Evolutionary conservation across 768 basidiomycete genomes (phyloP).

Genomic region (Heimioporus sp.): DNA sequence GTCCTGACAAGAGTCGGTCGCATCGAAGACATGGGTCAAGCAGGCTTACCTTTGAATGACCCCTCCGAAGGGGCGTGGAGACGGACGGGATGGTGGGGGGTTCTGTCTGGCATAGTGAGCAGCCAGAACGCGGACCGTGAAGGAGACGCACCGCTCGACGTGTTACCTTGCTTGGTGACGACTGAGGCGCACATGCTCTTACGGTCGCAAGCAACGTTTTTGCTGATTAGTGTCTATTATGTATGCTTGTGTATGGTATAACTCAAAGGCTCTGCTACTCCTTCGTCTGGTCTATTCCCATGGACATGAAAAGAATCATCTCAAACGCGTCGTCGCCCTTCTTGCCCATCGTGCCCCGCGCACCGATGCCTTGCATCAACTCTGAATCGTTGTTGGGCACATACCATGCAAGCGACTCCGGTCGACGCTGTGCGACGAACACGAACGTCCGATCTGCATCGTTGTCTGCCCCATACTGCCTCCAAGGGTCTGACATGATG

Average conservation of each 20-base stretch:
- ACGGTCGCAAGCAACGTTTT: too few species aligned
- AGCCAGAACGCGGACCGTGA: too few species aligned
- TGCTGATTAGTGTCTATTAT: too few species aligned
- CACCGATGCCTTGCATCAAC: slow-evolving; percentile 23
- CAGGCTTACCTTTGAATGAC: slow-evolving; percentile 16
- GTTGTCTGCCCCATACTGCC: slow-evolving; percentile 42
- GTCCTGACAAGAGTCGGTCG: slow-evolving; percentile 10
- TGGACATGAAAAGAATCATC: slow-evolving; percentile 48
- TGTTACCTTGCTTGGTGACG: not conserved
- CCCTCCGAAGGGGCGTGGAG: slow-evolving; percentile 15
- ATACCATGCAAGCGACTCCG: slow-evolving; percentile 56
- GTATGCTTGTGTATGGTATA: too few species aligned
- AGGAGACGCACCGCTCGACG: slow-evolving; percentile 12
- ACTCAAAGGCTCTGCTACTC: too few species aligned
- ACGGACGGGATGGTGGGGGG: not conserved
- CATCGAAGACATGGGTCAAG: not conserved
- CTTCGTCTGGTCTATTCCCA: slow-evolving; percentile 4
- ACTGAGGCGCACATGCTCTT: too few species aligned
- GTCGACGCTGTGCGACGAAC: slow-evolving; percentile 57
- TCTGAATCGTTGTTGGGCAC: slow-evolving; percentile 34
- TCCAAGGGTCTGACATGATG: slow-evolving; percentile 28
- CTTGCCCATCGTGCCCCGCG: slow-evolving; percentile 36
- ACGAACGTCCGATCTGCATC: slow-evolving; percentile 47
- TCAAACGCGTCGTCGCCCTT: slow-evolving; percentile 75
- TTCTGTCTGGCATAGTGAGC: too few species aligned